phyloP scores from a whole-genome alignment of 2,329 filamentous ascomycete genomes.

The Fusarium tjaetaba region DNA sequence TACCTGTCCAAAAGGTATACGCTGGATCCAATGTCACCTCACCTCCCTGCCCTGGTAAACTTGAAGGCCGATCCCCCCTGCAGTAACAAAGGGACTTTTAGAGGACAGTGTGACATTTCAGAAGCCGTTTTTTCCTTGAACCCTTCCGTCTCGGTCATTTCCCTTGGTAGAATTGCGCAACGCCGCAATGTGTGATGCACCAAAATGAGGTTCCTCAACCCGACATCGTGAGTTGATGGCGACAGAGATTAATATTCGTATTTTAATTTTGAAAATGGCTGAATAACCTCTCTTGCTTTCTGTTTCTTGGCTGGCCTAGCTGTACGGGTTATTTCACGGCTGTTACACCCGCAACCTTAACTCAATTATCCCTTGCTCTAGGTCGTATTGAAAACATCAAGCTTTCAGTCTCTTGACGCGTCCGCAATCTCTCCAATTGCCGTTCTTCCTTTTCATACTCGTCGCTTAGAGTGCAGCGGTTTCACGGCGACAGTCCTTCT shows the following conservation, averaged over 20 bases:
- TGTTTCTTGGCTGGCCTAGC: neutral
- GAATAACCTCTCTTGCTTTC: neutral
- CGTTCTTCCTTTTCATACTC: neutral
- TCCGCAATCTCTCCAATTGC: constrained; percentile 5
- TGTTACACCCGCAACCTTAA: constrained; percentile 15
- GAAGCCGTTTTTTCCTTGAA: neutral
- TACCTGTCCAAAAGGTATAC: neutral
- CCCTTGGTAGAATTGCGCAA: neutral
- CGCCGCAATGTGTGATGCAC: neutral
- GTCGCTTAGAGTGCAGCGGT: neutral
- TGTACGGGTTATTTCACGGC: neutral
- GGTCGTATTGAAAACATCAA: neutral
- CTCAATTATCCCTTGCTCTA: neutral
- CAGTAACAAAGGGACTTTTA: constrained; percentile 2
- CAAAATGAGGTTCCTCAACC: neutral
- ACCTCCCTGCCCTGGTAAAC: constrained; percentile 1
- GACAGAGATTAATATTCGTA: neutral
- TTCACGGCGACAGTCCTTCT: constrained; percentile 1
- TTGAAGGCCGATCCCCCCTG: constrained; percentile 29
- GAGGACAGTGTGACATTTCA: constrained; percentile 20
- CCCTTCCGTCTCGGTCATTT: neutral
- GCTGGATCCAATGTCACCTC: constrained; percentile 7
- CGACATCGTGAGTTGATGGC: neutral
- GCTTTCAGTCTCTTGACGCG: neutral
- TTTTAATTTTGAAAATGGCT: neutral